Percentiles rank a stretch among this genome's conserved stretches.
Conservation (phyloP, 352 stramenopile species). For the Globisporangium perplexum region DNA sequence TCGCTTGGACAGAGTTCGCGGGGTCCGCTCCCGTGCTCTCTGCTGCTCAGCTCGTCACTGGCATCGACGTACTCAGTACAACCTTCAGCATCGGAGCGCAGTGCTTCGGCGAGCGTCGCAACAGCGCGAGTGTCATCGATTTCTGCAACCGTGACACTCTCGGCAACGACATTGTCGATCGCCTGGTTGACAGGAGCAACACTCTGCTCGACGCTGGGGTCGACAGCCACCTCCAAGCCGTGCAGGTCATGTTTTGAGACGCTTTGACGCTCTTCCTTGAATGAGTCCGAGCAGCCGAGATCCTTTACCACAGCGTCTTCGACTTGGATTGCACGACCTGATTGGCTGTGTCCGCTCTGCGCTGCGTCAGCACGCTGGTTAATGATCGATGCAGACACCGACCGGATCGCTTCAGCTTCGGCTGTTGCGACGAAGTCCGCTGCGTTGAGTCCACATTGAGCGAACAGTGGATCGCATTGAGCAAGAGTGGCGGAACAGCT, state of each 20-base stretch:
- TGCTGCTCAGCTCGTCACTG: not conserved
- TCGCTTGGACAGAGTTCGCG: no score
- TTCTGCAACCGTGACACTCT: not conserved
- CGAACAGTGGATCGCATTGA: no score
- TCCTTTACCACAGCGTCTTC: not conserved
- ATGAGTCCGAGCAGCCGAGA: not conserved
- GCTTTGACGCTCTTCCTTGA: no score
- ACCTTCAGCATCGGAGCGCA: not conserved
- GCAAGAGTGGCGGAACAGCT: no score
- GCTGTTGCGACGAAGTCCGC: constrained; percentile 2
- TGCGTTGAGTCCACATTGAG: not conserved
- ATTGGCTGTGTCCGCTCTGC: not conserved
- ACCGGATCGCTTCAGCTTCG: constrained; percentile 5
- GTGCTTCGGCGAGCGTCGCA: not conserved
- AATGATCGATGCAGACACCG: not conserved
- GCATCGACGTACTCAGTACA: not conserved
- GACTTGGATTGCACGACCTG: not conserved
- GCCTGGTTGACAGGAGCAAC: not conserved
- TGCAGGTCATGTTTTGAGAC: no score
- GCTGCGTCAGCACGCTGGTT: not conserved
- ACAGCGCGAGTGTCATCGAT: not conserved
- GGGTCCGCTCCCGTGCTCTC: not conserved
- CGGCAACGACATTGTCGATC: not conserved
- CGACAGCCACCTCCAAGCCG: not conserved
- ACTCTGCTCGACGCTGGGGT: not conserved